Evolutionary conservation across 2,329 filamentous ascomycete species (phyloP).

Genomic region (Fusarium musae): DNA sequence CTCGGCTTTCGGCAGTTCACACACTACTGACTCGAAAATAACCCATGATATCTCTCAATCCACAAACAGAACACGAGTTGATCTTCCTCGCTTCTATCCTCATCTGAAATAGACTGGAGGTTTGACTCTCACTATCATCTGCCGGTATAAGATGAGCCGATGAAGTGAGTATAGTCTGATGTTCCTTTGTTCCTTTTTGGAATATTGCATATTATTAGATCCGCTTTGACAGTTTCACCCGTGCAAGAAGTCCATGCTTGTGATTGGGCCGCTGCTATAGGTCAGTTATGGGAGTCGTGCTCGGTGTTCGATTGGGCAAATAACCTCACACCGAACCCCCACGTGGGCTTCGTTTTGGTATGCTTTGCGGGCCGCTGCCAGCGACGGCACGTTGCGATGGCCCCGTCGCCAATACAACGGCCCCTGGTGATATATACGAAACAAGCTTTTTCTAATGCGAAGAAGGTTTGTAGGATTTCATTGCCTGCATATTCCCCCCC

Average conservation of each 20-base stretch:
- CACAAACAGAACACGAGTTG: neutral
- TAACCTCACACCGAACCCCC: neutral
- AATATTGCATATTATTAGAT: neutral
- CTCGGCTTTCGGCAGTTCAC: neutral
- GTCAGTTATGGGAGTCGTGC: neutral
- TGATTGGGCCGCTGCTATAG: accelerated
- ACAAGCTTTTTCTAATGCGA: no score
- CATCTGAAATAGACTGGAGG: neutral
- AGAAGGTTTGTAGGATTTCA: neutral
- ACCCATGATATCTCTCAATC: neutral
- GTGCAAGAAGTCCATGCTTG: neutral
- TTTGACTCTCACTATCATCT: neutral
- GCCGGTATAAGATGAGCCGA: neutral
- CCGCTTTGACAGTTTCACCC: neutral
- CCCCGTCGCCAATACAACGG: neutral
- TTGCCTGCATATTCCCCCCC: no score
- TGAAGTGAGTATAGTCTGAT: neutral
- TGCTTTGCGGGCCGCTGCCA: neutral
- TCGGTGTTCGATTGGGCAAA: neutral
- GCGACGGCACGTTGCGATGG: no score
- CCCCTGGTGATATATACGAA: neutral
- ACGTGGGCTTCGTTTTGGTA: neutral
- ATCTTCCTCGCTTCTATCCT: neutral
- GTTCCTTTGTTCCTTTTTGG: neutral
- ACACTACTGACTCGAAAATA: no score